Percentiles rank a stretch among this genome's conserved stretches.
Evolutionary conservation across 371 early-diverging fungal species (phyloP).

Genomic region (Mortierella polycephala): DNA sequence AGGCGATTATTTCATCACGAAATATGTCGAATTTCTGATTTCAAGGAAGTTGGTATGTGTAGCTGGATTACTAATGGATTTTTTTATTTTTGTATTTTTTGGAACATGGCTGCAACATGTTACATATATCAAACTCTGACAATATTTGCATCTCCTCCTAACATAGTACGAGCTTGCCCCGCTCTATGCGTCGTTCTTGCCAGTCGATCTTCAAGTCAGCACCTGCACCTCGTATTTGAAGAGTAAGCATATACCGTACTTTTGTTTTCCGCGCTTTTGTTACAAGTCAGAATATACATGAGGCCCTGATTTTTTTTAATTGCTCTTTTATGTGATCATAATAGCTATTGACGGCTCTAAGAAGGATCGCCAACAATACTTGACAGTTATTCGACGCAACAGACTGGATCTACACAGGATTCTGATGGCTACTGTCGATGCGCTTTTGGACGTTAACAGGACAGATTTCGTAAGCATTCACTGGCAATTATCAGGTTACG

Average conservation of each 20-base stretch:
- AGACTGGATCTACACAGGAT: conserved; percentile 35
- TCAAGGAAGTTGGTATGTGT: conserved; percentile 33
- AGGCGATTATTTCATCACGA: conserved; percentile 51
- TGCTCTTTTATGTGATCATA: not conserved
- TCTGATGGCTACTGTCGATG: conserved; percentile 44
- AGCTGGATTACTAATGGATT: too few species aligned
- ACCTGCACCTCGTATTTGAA: conserved; percentile 41
- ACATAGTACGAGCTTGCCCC: conserved; percentile 47
- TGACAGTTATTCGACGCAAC: conserved; percentile 19
- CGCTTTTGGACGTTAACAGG: conserved; percentile 19
- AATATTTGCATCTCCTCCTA: not conserved
- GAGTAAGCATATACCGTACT: conserved; percentile 18
- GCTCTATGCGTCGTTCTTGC: conserved; percentile 47
- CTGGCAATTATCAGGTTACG: not conserved
- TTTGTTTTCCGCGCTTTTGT: too few species aligned
- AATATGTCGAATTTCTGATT: conserved; percentile 56
- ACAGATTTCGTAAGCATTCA: conserved; percentile 20
- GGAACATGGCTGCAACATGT: too few species aligned
- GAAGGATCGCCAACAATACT: conserved; percentile 29
- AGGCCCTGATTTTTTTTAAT: not conserved
- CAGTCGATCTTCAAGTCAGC: conserved; percentile 34
- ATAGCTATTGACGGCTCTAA: conserved; percentile 34
- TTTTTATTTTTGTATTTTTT: not conserved
- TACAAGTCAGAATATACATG: not conserved
- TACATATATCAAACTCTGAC: not conserved